phyloP scores from a whole-genome alignment of 2,329 filamentous ascomycete species.

The Amphichorda felina region DNA sequence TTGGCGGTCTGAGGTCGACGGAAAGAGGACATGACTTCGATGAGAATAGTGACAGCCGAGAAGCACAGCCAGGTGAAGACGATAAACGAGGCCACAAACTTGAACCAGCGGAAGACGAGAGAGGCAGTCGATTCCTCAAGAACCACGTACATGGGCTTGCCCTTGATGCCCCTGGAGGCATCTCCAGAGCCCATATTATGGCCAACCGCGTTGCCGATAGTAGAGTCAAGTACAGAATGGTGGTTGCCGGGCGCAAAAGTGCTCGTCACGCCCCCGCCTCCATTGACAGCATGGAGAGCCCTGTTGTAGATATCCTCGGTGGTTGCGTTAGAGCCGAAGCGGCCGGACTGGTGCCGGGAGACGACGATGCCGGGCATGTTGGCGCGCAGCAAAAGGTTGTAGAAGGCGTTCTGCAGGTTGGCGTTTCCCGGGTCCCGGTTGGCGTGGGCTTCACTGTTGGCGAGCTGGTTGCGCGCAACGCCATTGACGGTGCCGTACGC shows the following conservation, averaged over 20 bases:
- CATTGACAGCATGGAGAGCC: constrained; percentile 41
- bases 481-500: constrained; percentile 32
- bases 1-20: constrained; percentile 61
- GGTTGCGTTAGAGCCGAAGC: constrained; percentile 68
- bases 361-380: constrained; percentile 91
- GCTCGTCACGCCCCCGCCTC: constrained; percentile 7
- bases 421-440: constrained; percentile 87
- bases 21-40: constrained; percentile 60
- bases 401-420: constrained; percentile 85
- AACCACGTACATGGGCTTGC: constrained; percentile 85
- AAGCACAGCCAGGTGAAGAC: constrained; percentile 71
- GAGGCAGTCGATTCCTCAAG: constrained; percentile 80
- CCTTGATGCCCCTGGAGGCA: constrained; percentile 58
- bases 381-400: constrained; percentile 77
- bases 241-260: neutral
- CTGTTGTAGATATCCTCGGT: constrained; percentile 71
- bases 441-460: constrained; percentile 78
- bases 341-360: constrained; percentile 76
- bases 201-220: constrained; percentile 28
- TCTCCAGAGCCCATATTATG: constrained; percentile 47
- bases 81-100: constrained; percentile 69
- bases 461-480: constrained; percentile 55
- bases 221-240: constrained; percentile 2
- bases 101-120: constrained; percentile 81
- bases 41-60: constrained; percentile 66